Conservation (phyloP, 2,329 filamentous ascomycete genomes). For the Beauveria australis region DNA sequence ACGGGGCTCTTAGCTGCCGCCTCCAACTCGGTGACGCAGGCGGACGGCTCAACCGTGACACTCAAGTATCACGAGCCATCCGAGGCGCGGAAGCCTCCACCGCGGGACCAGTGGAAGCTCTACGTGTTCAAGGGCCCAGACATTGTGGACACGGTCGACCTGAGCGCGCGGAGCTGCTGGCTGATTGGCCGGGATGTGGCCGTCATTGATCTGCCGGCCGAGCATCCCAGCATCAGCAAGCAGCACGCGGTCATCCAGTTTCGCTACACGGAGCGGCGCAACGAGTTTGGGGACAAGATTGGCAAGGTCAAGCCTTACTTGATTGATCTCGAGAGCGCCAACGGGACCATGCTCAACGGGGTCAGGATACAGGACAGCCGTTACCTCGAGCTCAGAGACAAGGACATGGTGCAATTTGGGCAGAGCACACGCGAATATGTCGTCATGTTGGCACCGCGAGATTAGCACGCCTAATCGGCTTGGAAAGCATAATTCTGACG, state of each 20-base stretch:
- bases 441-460: slow-evolving; percentile 64
- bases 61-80: slow-evolving; percentile 95
- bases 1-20: slow-evolving; percentile 81
- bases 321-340: slow-evolving; percentile 88
- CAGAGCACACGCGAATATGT: slow-evolving; percentile 89
- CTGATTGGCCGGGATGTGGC: slow-evolving; percentile 72
- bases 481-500: background rate
- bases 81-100: slow-evolving; percentile 80
- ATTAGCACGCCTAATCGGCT: slow-evolving; percentile 19
- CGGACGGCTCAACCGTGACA: slow-evolving; percentile 64
- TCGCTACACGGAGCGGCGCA: slow-evolving; percentile 70
- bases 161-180: slow-evolving; percentile 78
- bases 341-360: slow-evolving; percentile 78
- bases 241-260: slow-evolving; percentile 97
- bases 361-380: slow-evolving; percentile 64
- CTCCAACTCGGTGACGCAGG: slow-evolving; percentile 68
- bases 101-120: slow-evolving; percentile 74
- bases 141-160: slow-evolving; percentile 71
- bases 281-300: slow-evolving; percentile 78
- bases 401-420: slow-evolving; percentile 84
- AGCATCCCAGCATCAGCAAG: slow-evolving; percentile 89
- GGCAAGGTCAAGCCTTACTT: slow-evolving; percentile 79
- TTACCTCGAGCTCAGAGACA: slow-evolving; percentile 79
- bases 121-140: slow-evolving; percentile 86
- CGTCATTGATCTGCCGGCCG: slow-evolving; percentile 75